Evolutionary conservation across 305 asterid genomes (phyloP).

Genomic region (Fraxinus angustifolia): DNA sequence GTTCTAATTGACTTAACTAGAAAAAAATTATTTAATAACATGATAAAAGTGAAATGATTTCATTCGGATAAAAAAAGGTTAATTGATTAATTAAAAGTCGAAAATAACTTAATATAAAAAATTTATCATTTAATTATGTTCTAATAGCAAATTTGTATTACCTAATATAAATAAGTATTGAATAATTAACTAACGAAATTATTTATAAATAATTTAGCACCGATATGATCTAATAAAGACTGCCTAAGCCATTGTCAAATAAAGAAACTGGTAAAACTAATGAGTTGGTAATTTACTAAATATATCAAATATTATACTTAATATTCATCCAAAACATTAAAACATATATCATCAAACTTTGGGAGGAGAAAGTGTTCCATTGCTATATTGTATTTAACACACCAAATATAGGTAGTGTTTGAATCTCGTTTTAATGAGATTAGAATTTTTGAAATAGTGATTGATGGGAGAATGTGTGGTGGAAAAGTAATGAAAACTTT

Average conservation of each 20-base stretch:
- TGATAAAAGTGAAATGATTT: neutral
- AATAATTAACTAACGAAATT: neutral
- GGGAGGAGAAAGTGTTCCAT: slow-evolving; percentile 20
- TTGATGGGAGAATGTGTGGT: too few species aligned
- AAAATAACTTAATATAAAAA: neutral
- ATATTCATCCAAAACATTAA: neutral
- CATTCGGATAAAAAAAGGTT: neutral
- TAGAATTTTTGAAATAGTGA: too few species aligned
- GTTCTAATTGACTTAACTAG: neutral
- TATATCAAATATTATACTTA: neutral
- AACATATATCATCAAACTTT: neutral
- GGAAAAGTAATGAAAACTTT: too few species aligned
- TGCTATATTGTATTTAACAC: neutral
- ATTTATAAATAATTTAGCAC: neutral
- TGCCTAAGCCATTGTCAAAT: neutral
- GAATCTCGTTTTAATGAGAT: too few species aligned
- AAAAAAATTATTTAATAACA: neutral
- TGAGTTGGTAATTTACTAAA: neutral
- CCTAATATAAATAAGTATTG: neutral
- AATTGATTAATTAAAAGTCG: neutral
- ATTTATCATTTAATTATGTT: neutral
- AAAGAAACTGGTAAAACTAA: neutral
- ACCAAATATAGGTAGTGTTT: neutral
- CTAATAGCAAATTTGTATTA: neutral
- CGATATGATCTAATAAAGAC: neutral